A percentile compares a stretch with the other conserved stretches of the same genome.
phyloP scores from a whole-genome alignment of 106 monocot genomes.

The Allium cepa region DNA sequence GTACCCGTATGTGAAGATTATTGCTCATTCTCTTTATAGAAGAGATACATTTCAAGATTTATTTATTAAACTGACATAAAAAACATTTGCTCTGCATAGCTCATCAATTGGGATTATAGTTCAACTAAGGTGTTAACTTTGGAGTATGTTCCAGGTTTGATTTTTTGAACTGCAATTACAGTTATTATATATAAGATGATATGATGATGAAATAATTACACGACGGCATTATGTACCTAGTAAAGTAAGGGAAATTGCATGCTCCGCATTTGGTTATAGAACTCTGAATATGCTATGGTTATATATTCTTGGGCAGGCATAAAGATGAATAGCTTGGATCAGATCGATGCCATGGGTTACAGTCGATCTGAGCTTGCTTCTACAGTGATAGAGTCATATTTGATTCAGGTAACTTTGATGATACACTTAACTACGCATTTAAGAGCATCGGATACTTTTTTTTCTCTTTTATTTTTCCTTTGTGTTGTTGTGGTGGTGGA shows the following conservation, averaged over 20 bases:
- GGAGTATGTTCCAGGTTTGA: too few species aligned
- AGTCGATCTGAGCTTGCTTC: conserved; percentile 73
- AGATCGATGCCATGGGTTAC: conserved; percentile 65
- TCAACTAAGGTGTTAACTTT: too few species aligned
- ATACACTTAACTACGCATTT: too few species aligned
- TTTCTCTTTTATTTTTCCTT: too few species aligned
- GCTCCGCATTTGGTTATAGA: not conserved
- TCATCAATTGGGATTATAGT: too few species aligned
- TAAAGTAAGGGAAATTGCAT: not conserved
- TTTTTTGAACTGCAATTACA: not conserved
- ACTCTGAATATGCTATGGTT: not conserved
- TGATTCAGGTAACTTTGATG: conserved; percentile 70
- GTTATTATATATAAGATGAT: not conserved
- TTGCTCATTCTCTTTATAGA: not conserved
- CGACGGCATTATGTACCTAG: not conserved
- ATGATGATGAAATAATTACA: not conserved
- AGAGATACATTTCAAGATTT: not conserved
- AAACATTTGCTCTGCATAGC: too few species aligned
- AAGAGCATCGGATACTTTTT: too few species aligned
- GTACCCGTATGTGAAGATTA: conserved; percentile 28
- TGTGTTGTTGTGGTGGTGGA: too few species aligned
- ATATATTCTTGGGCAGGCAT: conserved; percentile 38
- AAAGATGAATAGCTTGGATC: conserved; percentile 63
- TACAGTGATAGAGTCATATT: conserved; percentile 75
- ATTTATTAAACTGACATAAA: too few species aligned